phyloP scores from a whole-genome alignment of 345 rosid genomes.

The Eutrema yunnanense region DNA sequence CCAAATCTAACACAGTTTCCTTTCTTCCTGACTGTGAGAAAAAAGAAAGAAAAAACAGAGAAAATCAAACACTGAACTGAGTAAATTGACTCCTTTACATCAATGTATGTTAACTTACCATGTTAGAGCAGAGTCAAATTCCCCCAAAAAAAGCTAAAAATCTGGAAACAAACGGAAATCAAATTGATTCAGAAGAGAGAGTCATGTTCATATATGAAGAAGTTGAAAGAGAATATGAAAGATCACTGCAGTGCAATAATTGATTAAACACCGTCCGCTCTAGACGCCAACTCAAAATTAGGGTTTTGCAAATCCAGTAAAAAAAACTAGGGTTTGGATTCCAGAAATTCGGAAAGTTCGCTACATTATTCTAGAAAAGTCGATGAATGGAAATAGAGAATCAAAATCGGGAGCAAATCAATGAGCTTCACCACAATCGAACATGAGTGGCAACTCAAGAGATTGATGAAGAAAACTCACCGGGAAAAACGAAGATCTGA shows the following conservation, averaged over 20 bases:
- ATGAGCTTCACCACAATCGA: neutral
- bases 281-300: neutral
- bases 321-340: neutral
- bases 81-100: neutral
- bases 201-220: neutral
- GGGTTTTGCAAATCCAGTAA: neutral
- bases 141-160: neutral
- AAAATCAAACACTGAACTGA: neutral
- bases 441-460: neutral
- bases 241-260: neutral
- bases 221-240: neutral
- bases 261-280: neutral
- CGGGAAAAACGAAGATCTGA: slow-evolving; percentile 7
- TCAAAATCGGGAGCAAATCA: neutral
- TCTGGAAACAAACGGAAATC: neutral
- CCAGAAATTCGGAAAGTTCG: neutral
- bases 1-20: slow-evolving; percentile 94
- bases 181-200: neutral
- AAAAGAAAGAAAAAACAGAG: neutral
- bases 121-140: neutral
- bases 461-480: slow-evolving; percentile 2
- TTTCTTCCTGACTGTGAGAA: slow-evolving; percentile 74
- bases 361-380: neutral
- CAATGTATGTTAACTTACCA: slow-evolving; percentile 11
- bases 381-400: neutral